phyloP scores from a whole-genome alignment of 1,139 yeast species.

The Hansenula lynferdii region DNA sequence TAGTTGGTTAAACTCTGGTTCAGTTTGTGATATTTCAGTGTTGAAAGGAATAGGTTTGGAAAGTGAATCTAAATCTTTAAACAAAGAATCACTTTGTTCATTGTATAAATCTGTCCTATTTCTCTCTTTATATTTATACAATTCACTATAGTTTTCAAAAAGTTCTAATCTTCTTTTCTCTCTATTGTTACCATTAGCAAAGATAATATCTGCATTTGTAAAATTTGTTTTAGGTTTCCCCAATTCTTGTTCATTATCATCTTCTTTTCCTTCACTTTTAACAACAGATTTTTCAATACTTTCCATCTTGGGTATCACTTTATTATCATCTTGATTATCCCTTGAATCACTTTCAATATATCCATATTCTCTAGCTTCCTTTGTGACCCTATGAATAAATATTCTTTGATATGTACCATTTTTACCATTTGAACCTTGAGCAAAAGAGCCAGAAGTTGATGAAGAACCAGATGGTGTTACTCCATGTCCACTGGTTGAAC shows the following conservation, averaged over 20 bases:
- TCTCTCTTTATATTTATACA: conserved; percentile 13
- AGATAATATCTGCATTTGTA: conserved; percentile 15
- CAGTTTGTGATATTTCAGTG: conserved; percentile 8
- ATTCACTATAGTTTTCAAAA: conserved; percentile 16
- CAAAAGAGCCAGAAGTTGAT: too few relatives aligned
- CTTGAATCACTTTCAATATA: background rate
- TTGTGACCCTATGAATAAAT: background rate
- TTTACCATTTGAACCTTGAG: too few relatives aligned
- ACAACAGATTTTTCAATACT: background rate
- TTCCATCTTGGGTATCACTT: background rate
- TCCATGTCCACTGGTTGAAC: too few relatives aligned
- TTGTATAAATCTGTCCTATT: conserved; percentile 8
- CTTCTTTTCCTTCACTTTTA: background rate
- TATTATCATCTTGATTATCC: background rate
- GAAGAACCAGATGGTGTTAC: too few relatives aligned
- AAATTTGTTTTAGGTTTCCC: conserved; percentile 2
- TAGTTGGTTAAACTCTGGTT: too few relatives aligned
- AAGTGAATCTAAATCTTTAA: background rate
- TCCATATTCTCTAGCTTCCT: background rate
- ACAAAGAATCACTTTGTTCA: conserved; percentile 2
- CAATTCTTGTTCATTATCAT: background rate
- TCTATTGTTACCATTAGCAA: conserved; percentile 23
- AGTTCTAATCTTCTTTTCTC: conserved; percentile 21
- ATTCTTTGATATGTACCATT: background rate
- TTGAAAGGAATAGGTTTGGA: conserved; percentile 5